Conservation (phyloP, 345 rosid species). For the Euphorbia pulcherrima region DNA sequence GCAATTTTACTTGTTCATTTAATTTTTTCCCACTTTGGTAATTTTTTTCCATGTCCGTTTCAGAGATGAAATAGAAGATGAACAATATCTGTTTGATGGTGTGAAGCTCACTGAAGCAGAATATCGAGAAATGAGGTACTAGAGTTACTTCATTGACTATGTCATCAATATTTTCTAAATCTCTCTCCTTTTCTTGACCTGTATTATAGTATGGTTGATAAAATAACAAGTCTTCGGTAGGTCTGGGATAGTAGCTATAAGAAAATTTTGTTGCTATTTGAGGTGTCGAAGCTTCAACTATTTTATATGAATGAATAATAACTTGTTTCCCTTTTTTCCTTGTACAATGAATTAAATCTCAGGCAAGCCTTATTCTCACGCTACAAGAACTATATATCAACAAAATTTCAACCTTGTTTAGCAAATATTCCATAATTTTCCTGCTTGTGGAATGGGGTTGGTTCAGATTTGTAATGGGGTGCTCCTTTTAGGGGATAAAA, state of each 20-base stretch:
- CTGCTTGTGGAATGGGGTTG: neutral
- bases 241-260: neutral
- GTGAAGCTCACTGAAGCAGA: slow-evolving; percentile 74
- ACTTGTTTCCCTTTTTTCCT: neutral
- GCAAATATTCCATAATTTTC: neutral
- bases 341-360: neutral
- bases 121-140: slow-evolving; percentile 56
- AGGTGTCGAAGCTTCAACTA: neutral
- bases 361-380: neutral
- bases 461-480: neutral
- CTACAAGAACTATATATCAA: neutral
- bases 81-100: slow-evolving; percentile 71
- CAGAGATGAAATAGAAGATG: slow-evolving; percentile 92
- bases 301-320: neutral
- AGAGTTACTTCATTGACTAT: slow-evolving; percentile 16
- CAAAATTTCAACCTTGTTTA: neutral
- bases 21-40: neutral
- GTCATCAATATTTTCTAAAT: neutral
- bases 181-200: neutral
- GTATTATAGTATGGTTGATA: neutral
- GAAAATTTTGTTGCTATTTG: neutral
- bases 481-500: neutral
- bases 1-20: neutral
- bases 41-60: slow-evolving; percentile 11
- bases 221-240: neutral